These are phyloP conservation scores for Rhynchospora breviuscula DNA, from an alignment of 176 grass and related monocot species.

Conservation along the genomic window DNA sequence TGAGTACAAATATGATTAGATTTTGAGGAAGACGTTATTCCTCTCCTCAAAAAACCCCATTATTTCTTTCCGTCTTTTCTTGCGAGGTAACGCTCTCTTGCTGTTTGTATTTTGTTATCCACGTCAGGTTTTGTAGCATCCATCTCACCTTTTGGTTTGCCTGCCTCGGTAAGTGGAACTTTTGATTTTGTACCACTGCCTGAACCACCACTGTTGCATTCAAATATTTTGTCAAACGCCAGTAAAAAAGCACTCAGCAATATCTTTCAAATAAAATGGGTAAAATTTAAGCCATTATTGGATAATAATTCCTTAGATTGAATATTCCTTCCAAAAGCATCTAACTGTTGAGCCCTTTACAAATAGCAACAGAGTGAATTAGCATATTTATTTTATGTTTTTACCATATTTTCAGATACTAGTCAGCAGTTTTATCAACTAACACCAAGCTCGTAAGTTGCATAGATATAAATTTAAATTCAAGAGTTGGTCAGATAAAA, in stretches of 20 bases:
- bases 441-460: neutral
- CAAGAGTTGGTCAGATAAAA: neutral
- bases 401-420: neutral
- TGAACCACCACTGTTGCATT: constrained; percentile 57
- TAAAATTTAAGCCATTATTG: constrained; percentile 3
- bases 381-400: neutral
- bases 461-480: neutral
- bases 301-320: constrained; percentile 2
- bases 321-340: constrained; percentile 8
- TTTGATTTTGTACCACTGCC: constrained; percentile 10
- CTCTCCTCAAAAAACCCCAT: neutral
- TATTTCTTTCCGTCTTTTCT: constrained; percentile 76
- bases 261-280: neutral
- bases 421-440: neutral
- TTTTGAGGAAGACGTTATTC: neutral
- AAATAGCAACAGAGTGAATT: too few relatives aligned
- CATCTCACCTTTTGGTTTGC: neutral
- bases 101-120: constrained; percentile 88
- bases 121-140: constrained; percentile 48
- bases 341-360: neutral
- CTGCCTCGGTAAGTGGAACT: constrained; percentile 18
- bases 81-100: constrained; percentile 77
- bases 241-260: neutral
- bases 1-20: neutral
- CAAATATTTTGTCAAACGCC: constrained; percentile 6